phyloP scores from a whole-genome alignment of 192 early-diverging fungal species.

The Phlyctochytrium planicorne region DNA sequence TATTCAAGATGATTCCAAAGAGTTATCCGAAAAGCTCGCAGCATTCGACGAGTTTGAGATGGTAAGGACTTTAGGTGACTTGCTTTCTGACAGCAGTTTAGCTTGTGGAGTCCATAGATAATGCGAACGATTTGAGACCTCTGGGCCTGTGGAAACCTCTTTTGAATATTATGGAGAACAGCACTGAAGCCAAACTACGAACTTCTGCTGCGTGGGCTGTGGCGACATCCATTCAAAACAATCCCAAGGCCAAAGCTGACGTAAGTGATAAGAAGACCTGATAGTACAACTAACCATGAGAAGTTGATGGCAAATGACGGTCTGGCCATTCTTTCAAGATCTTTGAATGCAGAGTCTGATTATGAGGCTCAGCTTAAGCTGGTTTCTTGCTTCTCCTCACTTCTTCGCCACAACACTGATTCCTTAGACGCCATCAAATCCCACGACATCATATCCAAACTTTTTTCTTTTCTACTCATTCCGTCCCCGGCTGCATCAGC shows the following conservation, averaged over 20 bases:
- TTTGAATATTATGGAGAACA: slow-evolving; percentile 45
- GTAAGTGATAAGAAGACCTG: slow-evolving; percentile 28
- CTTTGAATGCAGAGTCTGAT: slow-evolving; percentile 27
- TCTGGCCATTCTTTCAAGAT: slow-evolving; percentile 26
- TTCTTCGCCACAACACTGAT: slow-evolving; percentile 37
- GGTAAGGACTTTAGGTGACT: slow-evolving; percentile 15
- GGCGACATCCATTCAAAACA: slow-evolving; percentile 94
- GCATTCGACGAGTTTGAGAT: slow-evolving; percentile 95
- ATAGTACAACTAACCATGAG: background rate
- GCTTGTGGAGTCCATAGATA: slow-evolving; percentile 84
- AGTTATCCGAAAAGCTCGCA: slow-evolving; percentile 64
- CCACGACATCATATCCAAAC: slow-evolving; percentile 20
- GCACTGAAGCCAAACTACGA: slow-evolving; percentile 57
- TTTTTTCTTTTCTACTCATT: slow-evolving; percentile 11
- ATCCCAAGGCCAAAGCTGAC: slow-evolving; percentile 76
- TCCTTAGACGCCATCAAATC: slow-evolving; percentile 26
- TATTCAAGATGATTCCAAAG: slow-evolving; percentile 57
- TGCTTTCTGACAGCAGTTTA: background rate
- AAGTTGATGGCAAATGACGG: slow-evolving; percentile 42
- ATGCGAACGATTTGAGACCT: slow-evolving; percentile 85
- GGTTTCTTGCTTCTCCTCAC: slow-evolving; percentile 41
- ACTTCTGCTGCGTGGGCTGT: slow-evolving; percentile 83
- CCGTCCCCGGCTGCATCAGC: background rate
- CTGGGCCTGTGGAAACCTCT: slow-evolving; percentile 86
- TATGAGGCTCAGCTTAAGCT: slow-evolving; percentile 35